Evolutionary conservation across 2,329 filamentous ascomycete species (phyloP).

Genomic region (Scedosporium minutisporum): DNA sequence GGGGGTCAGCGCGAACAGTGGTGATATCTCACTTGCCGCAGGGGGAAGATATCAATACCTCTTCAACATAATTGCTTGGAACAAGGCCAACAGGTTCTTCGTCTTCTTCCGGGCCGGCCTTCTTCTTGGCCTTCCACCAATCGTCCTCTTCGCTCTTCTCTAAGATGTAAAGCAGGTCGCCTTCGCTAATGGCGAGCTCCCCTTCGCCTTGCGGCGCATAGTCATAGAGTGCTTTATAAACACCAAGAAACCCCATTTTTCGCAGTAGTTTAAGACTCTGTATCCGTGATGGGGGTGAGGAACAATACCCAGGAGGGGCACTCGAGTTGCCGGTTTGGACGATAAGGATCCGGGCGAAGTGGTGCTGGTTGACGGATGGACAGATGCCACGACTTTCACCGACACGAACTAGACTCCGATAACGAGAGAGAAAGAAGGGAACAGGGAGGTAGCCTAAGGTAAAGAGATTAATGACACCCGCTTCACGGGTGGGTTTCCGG

Average conservation of each 20-base stretch:
- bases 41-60: slow-evolving; percentile 42
- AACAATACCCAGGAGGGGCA: too few relatives aligned
- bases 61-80: slow-evolving; percentile 89
- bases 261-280: too few relatives aligned
- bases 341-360: too few relatives aligned
- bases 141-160: slow-evolving; percentile 70
- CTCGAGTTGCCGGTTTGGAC: too few relatives aligned
- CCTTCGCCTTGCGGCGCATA: slow-evolving; percentile 79
- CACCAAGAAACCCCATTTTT: slow-evolving; percentile 79
- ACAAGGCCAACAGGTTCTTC: slow-evolving; percentile 86
- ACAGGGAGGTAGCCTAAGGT: too few relatives aligned
- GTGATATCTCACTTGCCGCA: neutral
- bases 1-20: slow-evolving; percentile 1
- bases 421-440: too few relatives aligned
- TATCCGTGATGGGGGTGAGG: too few relatives aligned
- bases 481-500: too few relatives aligned
- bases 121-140: slow-evolving; percentile 97
- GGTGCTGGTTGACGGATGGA: too few relatives aligned
- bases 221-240: slow-evolving; percentile 87
- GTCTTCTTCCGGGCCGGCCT: slow-evolving; percentile 70
- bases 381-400: too few relatives aligned
- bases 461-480: too few relatives aligned
- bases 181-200: slow-evolving; percentile 76
- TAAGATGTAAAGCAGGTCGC: slow-evolving; percentile 79
- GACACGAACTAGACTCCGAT: too few relatives aligned